Percentiles rank a stretch among this genome's conserved stretches.
These are phyloP conservation scores for Pulveroboletus sp. DNA, from an alignment of 768 basidiomycete genomes.

Conservation along the genomic window DNA sequence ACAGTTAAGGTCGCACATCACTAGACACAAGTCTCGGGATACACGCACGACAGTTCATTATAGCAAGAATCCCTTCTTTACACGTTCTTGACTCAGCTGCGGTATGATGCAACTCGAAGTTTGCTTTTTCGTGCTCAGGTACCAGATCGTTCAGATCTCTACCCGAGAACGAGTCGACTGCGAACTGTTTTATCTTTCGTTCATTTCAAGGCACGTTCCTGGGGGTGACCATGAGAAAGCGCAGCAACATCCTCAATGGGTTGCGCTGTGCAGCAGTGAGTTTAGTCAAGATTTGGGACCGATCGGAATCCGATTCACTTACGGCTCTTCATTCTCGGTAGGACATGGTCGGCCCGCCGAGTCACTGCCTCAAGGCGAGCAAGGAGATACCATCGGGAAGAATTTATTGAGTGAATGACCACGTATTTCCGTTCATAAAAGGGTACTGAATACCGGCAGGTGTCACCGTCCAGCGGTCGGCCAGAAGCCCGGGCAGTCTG, in stretches of 20 bases:
- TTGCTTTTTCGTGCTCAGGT: slow-evolving; percentile 9
- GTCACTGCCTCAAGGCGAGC: slow-evolving; percentile 22
- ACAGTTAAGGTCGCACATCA: background rate
- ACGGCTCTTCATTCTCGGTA: slow-evolving; percentile 24
- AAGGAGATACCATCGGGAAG: slow-evolving; percentile 51
- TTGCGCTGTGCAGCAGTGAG: slow-evolving; percentile 55
- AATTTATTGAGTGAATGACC: slow-evolving; percentile 52
- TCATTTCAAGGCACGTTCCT: slow-evolving; percentile 46
- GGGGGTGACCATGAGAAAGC: slow-evolving; percentile 38
- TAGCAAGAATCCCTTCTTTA: slow-evolving; percentile 67
- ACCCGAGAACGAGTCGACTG: slow-evolving; percentile 69
- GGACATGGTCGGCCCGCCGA: slow-evolving; percentile 56
- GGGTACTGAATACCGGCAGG: slow-evolving; percentile 16
- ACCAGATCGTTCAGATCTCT: slow-evolving; percentile 47
- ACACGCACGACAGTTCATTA: slow-evolving; percentile 52
- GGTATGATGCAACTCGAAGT: slow-evolving; percentile 37
- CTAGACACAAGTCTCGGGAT: slow-evolving; percentile 36
- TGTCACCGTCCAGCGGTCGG: slow-evolving; percentile 28
- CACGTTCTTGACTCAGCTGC: slow-evolving; percentile 55
- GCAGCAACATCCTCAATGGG: slow-evolving; percentile 61
- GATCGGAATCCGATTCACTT: background rate
- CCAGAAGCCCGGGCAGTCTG: slow-evolving; percentile 19
- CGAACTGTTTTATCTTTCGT: slow-evolving; percentile 78
- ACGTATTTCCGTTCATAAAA: background rate
- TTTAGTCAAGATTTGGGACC: background rate